Base-by-base conservation (phyloP, 768 basidiomycete species). In the Boletus subcaerulescens region DNA sequence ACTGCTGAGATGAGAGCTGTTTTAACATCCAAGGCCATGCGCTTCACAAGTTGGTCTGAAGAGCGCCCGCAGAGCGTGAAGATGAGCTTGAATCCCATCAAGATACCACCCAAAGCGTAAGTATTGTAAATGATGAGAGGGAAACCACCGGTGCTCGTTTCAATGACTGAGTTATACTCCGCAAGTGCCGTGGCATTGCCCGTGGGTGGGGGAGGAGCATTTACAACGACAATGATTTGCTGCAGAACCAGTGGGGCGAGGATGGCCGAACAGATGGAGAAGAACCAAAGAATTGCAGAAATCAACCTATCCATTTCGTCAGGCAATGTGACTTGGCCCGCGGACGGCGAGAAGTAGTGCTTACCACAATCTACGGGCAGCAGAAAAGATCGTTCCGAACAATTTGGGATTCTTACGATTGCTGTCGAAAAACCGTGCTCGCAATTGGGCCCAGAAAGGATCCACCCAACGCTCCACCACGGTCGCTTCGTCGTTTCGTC, bases 1-100 rank as follows among this genome's bases (percentile, higher is more conserved):
- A 69, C 67, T 14, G 67, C 68, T 0, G 62, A 64, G 45, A 67
- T 59, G 35, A 69, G 65, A n/a, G 57, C 31, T 18, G 67, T 69
- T 57, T 69, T 69, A n/a, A 69, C 60, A 43, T 67, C 59, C 55
- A 69, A 38, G 38, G 58, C 58, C 60, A 68, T 69, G 29, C 67
- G 63, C 57, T 60, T 65, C 20, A 69, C 65, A 17, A 69, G 55
- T 6, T 69, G 67, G 42, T 69, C 67, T 2, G 68, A 58, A 18
- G 68, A 59, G 45, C 67, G 67, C 22, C 67, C 67, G 44, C 60
- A 69, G 22, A 69, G 24, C 6, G 65, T 61, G 46, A 29, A 60
- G n/a, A 60, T 44, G 1, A 69, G 20, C 52, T 69, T 69, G 53
- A 68, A 45, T 26, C 32, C 65, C 46, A 69, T 60, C 29, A 69